These are phyloP conservation scores for Hypoxylon sp. DNA, from an alignment of 2,329 filamentous ascomycete genomes.

Conservation along the genomic window DNA sequence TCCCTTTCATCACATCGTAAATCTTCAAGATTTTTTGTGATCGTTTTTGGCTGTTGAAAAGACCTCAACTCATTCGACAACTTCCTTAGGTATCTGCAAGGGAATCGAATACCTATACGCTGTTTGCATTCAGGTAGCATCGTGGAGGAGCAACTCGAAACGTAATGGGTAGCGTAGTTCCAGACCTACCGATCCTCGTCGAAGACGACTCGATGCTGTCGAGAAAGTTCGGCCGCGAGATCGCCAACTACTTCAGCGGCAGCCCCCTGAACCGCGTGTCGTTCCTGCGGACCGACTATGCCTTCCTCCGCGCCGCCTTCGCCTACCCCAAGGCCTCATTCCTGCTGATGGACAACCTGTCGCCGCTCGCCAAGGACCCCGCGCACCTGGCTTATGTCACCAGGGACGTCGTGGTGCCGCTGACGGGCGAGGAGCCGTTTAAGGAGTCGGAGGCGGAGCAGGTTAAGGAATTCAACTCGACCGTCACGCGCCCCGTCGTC, in stretches of 20 bases:
- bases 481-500: slow-evolving; percentile 73
- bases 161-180: slow-evolving; percentile 53
- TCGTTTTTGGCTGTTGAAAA: slow-evolving; percentile 2
- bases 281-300: slow-evolving; percentile 77
- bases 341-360: slow-evolving; percentile 81
- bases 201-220: slow-evolving; percentile 75
- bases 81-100: neutral
- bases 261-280: slow-evolving; percentile 82
- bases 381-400: slow-evolving; percentile 75
- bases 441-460: slow-evolving; percentile 76
- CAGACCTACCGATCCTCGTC: slow-evolving; percentile 58
- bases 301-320: slow-evolving; percentile 77
- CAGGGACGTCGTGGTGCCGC: slow-evolving; percentile 73
- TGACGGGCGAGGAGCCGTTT: slow-evolving; percentile 81
- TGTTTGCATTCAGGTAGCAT: neutral
- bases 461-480: slow-evolving; percentile 79
- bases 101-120: slow-evolving; percentile 1
- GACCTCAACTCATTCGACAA: slow-evolving; percentile 6
- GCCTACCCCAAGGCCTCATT: slow-evolving; percentile 75
- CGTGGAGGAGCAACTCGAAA: slow-evolving; percentile 5
- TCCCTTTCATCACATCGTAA: neutral
- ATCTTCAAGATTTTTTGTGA: neutral
- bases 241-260: slow-evolving; percentile 86
- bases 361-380: slow-evolving; percentile 74
- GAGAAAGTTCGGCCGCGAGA: slow-evolving; percentile 81